Evolutionary conservation across 2,329 filamentous ascomycete genomes (phyloP).

Genomic region (Pezicula neosporulosa): DNA sequence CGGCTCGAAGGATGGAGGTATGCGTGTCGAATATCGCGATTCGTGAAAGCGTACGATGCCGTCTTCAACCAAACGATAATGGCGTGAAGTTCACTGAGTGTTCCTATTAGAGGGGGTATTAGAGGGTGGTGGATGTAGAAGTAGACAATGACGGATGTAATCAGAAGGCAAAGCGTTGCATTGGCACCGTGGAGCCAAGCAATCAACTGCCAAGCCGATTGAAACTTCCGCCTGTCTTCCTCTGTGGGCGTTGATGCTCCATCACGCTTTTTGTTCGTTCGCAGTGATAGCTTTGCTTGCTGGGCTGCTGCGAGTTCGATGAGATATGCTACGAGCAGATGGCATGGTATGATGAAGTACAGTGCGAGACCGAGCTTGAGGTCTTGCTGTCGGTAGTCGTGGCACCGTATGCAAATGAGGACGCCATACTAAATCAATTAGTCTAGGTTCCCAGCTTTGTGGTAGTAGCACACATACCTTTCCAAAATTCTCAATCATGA

Average conservation of each 20-base stretch:
- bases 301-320: conserved; percentile 82
- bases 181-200: conserved; percentile 81
- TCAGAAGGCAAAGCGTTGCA: conserved; percentile 72
- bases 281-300: conserved; percentile 68
- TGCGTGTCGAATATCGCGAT: conserved; percentile 89
- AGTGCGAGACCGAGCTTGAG: conserved; percentile 71
- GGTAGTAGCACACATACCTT: conserved; percentile 54
- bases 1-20: conserved; percentile 72
- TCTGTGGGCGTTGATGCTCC: conserved; percentile 30
- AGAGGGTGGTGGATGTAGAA: conserved; percentile 88
- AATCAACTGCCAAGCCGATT: conserved; percentile 74
- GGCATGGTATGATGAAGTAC: conserved; percentile 84
- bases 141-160: conserved; percentile 85
- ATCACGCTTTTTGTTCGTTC: conserved; percentile 42
- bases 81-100: conserved; percentile 84
- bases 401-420: conserved; percentile 85
- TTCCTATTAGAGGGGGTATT: conserved; percentile 93
- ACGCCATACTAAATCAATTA: conserved; percentile 68
- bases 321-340: conserved; percentile 84
- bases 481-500: conserved; percentile 96
- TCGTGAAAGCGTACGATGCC: conserved; percentile 93
- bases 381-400: conserved; percentile 81
- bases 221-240: conserved; percentile 59
- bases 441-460: conserved; percentile 1
- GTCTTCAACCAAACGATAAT: conserved; percentile 96